Evolutionary conservation across 768 basidiomycete genomes (phyloP), one percentile per base, ranked within the genome.

Genomic region (Russula sp.): DNA sequence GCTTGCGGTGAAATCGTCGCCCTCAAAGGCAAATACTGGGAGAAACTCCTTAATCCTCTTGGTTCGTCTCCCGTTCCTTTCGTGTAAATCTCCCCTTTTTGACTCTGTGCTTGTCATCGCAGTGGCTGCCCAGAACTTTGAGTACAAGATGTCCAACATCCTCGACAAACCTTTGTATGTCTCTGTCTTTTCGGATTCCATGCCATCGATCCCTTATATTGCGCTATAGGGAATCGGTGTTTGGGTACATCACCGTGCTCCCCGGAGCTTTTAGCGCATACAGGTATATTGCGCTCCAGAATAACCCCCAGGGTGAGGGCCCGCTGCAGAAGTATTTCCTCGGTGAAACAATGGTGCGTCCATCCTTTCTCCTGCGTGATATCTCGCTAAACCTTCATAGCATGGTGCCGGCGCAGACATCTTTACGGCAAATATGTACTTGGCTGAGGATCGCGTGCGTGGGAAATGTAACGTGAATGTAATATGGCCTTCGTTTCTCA

Each of bases 1-100:
- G 94, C 94, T 20, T 97, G 94, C 71, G 94, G 94, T n/a, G 94
- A 96, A 78, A 95, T 96, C 62, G 91, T 95, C 13, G 90, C 91
- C 14, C 79, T 93, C 62, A 96, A 95, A 75, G 94, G 94, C 38
- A 88, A 85, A 76, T 93, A 83, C 66, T 87, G 90, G 32, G 75
- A 79, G 69, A 86, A 91, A 72, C 78, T 97, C 42, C 68, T 95
- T 62, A 96, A 96, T 70, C 93, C 94, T 0, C 78, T 91, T 4
- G 76, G 75, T 74, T 59, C 38, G 72, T 62, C 32, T 10, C 26
- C 13, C 24, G 2, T 16, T 8, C 11, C 34, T 38, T 36, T 59
- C 34, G 18, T 36, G 8, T 11, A 26, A 42, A 60, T 9, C 48
- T 20, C 13, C 13, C 3, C 40, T 57, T 28, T 44, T 53, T n/a